These are phyloP conservation scores for Aegilops sharonensis DNA, from an alignment of 176 grass and related monocot species.

Conservation along the genomic window DNA sequence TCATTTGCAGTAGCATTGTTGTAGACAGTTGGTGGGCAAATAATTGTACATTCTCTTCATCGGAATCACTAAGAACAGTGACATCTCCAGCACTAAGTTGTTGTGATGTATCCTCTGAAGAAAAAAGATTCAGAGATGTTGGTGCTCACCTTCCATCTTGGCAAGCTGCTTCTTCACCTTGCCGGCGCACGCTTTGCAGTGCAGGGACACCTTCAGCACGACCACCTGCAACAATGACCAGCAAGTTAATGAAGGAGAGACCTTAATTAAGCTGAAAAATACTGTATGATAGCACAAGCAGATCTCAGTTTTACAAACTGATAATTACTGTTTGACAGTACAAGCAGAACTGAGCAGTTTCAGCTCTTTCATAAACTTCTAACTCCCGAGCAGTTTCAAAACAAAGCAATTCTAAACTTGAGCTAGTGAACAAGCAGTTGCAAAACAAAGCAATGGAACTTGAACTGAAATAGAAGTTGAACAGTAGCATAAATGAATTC, in stretches of 20 bases:
- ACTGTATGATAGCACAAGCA: too few species aligned
- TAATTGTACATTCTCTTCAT: constrained; percentile 56
- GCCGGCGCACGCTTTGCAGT: constrained; percentile 90
- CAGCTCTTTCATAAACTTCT: too few species aligned
- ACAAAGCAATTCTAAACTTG: too few species aligned
- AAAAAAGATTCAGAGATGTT: constrained; percentile 5
- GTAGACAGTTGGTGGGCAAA: constrained; percentile 40
- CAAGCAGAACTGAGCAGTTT: too few species aligned
- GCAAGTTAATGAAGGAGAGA: neutral
- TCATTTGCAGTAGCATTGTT: constrained; percentile 38
- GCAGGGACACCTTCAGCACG: constrained; percentile 80
- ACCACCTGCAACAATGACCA: constrained; percentile 56
- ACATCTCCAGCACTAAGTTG: constrained; percentile 46
- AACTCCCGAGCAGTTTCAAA: too few species aligned
- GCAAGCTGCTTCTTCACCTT: constrained; percentile 97
- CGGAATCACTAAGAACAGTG: constrained; percentile 92
- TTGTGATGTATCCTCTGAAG: constrained; percentile 45
- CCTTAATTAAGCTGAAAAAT: too few species aligned
- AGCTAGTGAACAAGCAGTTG: too few species aligned
- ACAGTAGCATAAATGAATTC: too few species aligned
- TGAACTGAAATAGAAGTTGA: too few species aligned
- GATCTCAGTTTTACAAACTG: too few species aligned
- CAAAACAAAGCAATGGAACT: too few species aligned
- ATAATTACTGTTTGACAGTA: too few species aligned
- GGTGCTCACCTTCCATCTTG: constrained; percentile 90